Evolutionary conservation across 768 basidiomycete genomes (phyloP).

Genomic region (Austroboletus eburneus): DNA sequence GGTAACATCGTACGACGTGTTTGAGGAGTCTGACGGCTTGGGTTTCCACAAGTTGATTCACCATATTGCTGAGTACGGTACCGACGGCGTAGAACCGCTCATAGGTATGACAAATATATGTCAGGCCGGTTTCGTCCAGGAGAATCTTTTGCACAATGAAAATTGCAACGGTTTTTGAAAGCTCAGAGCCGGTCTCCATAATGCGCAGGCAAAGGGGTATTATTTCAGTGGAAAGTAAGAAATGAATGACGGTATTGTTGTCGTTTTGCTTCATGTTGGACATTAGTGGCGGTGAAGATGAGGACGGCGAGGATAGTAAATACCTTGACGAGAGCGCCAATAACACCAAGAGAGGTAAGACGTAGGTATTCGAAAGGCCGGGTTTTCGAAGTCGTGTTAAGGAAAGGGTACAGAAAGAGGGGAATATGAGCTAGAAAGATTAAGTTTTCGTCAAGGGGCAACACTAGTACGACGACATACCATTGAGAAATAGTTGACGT

Average conservation of each 20-base stretch:
- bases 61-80: constrained; percentile 98
- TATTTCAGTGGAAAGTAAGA: constrained; percentile 97
- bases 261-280: constrained; percentile 83
- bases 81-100: constrained; percentile 99
- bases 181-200: constrained; percentile 99
- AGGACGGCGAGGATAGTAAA: constrained; percentile 12
- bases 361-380: constrained; percentile 99
- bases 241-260: constrained; percentile 98
- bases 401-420: constrained; percentile 91
- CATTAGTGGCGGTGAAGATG: constrained; percentile 8
- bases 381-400: constrained; percentile 98
- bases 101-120: constrained; percentile 99
- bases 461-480: constrained; percentile 36
- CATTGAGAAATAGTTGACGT: constrained; percentile 89
- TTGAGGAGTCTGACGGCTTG: constrained; percentile 95
- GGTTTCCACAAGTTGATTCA: constrained; percentile 94
- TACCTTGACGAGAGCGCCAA: constrained; percentile 97
- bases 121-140: constrained; percentile 94
- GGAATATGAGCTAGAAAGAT: constrained; percentile 86
- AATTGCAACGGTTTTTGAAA: constrained; percentile 98
- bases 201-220: constrained; percentile 98
- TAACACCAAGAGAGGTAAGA: constrained; percentile 98
- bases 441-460: background rate
- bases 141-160: constrained; percentile 99
- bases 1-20: constrained; percentile 96